These are phyloP conservation scores for Cyclanthera cordifolia DNA, from an alignment of 306 rosid genomes.

Conservation along the genomic window DNA sequence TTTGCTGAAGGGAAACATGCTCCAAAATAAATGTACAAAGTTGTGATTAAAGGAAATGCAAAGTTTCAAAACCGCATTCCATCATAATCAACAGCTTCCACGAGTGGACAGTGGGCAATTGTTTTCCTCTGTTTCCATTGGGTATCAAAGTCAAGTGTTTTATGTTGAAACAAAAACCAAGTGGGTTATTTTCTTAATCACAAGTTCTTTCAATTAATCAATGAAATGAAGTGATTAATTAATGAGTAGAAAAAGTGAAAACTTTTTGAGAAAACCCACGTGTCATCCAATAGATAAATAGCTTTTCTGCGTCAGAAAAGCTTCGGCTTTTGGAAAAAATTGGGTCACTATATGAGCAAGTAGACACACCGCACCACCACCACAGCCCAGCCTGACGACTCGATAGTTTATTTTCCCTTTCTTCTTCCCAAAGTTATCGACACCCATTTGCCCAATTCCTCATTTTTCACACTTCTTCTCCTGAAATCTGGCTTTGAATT, in stretches of 20 bases:
- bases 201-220: neutral
- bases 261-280: neutral
- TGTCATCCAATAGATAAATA: neutral
- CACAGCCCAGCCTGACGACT: slow-evolving; percentile 12
- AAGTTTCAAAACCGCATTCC: too few relatives aligned
- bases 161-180: too few relatives aligned
- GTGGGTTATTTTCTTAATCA: neutral
- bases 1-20: too few relatives aligned
- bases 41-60: too few relatives aligned
- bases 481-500: neutral
- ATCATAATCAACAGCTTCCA: too few relatives aligned
- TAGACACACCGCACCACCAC: neutral
- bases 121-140: too few relatives aligned
- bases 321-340: slow-evolving; percentile 2
- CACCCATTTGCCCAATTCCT: slow-evolving; percentile 3
- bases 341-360: slow-evolving; percentile 15
- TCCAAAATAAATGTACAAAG: too few relatives aligned
- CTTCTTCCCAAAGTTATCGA: slow-evolving; percentile 13
- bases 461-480: slow-evolving; percentile 5
- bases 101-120: too few relatives aligned
- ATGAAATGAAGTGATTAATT: neutral
- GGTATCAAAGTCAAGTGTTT: too few relatives aligned
- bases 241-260: neutral
- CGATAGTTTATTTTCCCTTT: neutral
- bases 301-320: slow-evolving; percentile 11